A percentile compares a stretch with the other conserved stretches of the same genome.
Evolutionary conservation across 2,329 filamentous ascomycete genomes (phyloP).

Genomic region (Aureobasidium melanogenum): DNA sequence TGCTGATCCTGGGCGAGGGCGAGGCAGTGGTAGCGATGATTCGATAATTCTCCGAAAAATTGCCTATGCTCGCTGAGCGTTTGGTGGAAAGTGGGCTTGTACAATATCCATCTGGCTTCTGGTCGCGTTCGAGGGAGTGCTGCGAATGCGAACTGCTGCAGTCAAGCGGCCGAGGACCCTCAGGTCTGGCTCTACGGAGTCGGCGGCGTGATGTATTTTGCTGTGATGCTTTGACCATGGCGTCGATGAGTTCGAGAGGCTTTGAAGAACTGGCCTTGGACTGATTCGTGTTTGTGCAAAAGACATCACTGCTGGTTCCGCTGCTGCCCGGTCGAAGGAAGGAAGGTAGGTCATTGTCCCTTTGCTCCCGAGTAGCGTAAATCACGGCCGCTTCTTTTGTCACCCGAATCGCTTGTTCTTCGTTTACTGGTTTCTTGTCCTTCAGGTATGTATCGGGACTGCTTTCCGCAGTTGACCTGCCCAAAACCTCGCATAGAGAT

Average conservation of each 20-base stretch:
- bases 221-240: conserved; percentile 12
- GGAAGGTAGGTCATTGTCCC: not conserved
- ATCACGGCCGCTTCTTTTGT: conserved; percentile 6
- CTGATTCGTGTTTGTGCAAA: conserved; percentile 9
- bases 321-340: conserved; percentile 2
- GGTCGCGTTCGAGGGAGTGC: not conserved
- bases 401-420: not conserved
- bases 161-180: conserved; percentile 6
- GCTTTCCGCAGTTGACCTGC: not conserved
- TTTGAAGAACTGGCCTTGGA: conserved; percentile 3
- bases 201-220: conserved; percentile 11
- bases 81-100: conserved; percentile 6
- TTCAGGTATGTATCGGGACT: not conserved
- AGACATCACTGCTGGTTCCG: conserved; percentile 5
- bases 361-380: not conserved
- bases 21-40: conserved; percentile 1
- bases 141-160: not conserved
- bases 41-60: conserved; percentile 1
- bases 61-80: not conserved
- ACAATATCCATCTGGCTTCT: not conserved
- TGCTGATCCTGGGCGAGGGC: conserved; percentile 2
- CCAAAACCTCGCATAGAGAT: conserved; percentile 3
- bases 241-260: conserved; percentile 14
- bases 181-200: conserved; percentile 12
- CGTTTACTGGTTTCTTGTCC: not conserved